Base-by-base conservation (phyloP, 176 grass and related monocot genomes). In the Zizania latifolia region DNA sequence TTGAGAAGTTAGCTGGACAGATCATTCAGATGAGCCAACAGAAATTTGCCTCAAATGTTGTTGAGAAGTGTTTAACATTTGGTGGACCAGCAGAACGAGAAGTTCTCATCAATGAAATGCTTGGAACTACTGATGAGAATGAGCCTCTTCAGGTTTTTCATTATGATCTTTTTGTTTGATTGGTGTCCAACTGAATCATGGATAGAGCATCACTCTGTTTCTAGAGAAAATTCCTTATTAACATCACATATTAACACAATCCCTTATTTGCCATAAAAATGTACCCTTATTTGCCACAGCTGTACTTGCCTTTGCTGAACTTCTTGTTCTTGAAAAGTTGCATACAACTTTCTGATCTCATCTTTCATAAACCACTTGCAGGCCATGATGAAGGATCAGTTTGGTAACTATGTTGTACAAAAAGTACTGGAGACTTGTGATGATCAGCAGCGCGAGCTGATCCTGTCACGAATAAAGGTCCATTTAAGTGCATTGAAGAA, bases 11-110 rank as follows among this genome's bases (percentile, higher is more conserved):
- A 81, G 90, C 93, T 78, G 93, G 93, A 40, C 87, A 93, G 76
- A 97, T 97, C 66, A 91, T 97, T 85, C 90, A 93, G 76, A 97
- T 97, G 93, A 97, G 93, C 75, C 87, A 93, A 74, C 93, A 97
- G 79, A 97, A 97, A 76, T 97, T 97, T 90, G 93, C 93, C 68
- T 97, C 93, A 61, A 97, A 97, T 68, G 93, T 97, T 53, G 88
- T 97, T 66, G 93, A 97, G 63, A 97, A 97, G 76, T 97, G 93
- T 82, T 85, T 97, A 69, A 80, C 93, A 76, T 97, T 97, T 38
- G 90, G 93, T 36, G 90, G 90, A 34, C 83, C 88, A n/a, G 59
- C 77, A 29, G 90, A 97, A 68, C 87, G 93, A 46, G 90, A 86
- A 72, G 53, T 92, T 75, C 76, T 97, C 48, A 88, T 97, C 72